A percentile compares a stretch with the other conserved stretches of the same genome.
These are phyloP conservation scores for Rhypophila decipiens DNA, from an alignment of 495 filamentous ascomycete genomes.

Conservation along the genomic window DNA sequence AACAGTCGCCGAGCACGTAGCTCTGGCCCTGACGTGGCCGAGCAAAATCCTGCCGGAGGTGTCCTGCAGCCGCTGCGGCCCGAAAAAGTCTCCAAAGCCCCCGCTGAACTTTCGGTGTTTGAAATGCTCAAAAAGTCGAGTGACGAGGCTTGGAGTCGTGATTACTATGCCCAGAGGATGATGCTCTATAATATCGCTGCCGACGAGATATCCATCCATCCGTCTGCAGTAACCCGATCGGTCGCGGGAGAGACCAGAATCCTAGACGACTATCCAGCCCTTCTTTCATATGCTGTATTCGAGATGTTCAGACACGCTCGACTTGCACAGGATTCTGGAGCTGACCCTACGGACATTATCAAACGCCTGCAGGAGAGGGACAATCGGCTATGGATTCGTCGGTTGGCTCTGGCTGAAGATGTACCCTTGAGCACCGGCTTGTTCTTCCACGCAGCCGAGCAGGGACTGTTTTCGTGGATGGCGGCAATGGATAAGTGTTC, in stretches of 20 bases:
- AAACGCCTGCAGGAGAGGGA: neutral
- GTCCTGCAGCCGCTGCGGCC: no score
- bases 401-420: neutral
- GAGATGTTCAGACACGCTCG: constrained; percentile 7
- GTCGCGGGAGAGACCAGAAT: neutral
- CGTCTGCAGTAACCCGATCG: neutral
- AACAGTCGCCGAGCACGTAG: neutral
- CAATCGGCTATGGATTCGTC: neutral
- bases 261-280: constrained; percentile 11
- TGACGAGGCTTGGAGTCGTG: neutral
- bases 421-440: neutral
- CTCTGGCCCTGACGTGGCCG: neutral
- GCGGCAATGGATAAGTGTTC: no score
- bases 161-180: neutral
- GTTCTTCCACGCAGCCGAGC: neutral
- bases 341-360: neutral
- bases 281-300: constrained; percentile 2
- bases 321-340: neutral
- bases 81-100: neutral
- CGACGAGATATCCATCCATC: neutral
- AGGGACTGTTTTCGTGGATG: neutral
- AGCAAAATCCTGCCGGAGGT: neutral
- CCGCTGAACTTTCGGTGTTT: neutral
- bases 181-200: neutral
- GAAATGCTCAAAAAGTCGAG: neutral